Evolutionary conservation across 768 basidiomycete species (phyloP).

Genomic region (Jaapia argillacea): DNA sequence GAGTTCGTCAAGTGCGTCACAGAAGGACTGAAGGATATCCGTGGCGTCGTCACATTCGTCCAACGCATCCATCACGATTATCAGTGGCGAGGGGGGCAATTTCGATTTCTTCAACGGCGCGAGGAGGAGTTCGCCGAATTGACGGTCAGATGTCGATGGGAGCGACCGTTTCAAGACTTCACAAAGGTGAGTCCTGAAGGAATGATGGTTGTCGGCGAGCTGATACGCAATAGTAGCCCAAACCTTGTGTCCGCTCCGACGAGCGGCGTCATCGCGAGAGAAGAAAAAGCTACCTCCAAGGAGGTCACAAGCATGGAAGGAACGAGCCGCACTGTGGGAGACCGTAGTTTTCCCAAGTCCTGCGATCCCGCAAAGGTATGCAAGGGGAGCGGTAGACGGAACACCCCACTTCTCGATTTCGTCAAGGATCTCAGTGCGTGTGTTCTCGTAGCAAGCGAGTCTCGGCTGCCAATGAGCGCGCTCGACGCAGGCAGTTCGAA

Average conservation of each 20-base stretch:
- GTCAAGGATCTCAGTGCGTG: not conserved
- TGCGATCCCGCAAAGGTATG: conserved; percentile 22
- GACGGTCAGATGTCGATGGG: not conserved
- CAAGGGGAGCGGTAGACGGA: conserved; percentile 7
- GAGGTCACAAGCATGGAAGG: conserved; percentile 8
- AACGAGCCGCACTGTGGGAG: conserved; percentile 21
- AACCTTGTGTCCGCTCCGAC: conserved; percentile 13
- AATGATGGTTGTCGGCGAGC: conserved; percentile 13
- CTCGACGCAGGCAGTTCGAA: not conserved
- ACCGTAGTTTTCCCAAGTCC: conserved; percentile 30
- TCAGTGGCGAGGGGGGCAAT: conserved; percentile 5
- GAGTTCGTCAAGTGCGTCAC: too few species aligned
- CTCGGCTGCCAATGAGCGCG: not conserved
- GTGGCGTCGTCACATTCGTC: conserved; percentile 20
- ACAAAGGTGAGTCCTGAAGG: not conserved
- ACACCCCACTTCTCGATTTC: not conserved
- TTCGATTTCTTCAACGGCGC: conserved; percentile 2
- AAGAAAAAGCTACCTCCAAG: conserved; percentile 27
- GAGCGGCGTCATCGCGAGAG: conserved; percentile 11
- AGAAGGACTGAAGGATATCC: not conserved
- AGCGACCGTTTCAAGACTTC: not conserved
- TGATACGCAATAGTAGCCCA: conserved; percentile 23
- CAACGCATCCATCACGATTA: conserved; percentile 26
- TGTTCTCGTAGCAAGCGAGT: not conserved
- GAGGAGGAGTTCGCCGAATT: conserved; percentile 11